phyloP scores from a whole-genome alignment of 2,329 filamentous ascomycete species.

The Botryotinia convoluta region DNA sequence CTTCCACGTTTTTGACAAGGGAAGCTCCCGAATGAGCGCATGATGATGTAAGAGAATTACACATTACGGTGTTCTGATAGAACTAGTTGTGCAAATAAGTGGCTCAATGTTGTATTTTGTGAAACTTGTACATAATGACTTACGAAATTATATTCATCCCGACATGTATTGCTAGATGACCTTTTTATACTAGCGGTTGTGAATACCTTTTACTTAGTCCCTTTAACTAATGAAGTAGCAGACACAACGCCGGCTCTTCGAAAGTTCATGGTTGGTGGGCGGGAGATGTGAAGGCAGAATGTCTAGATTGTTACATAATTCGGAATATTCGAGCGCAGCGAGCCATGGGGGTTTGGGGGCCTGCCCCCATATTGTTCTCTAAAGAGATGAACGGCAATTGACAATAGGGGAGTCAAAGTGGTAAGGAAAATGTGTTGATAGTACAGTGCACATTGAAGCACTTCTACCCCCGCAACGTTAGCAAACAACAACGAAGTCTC shows the following conservation, averaged over 20 bases:
- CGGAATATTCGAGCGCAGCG: not conserved
- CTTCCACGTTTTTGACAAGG: slow-evolving; percentile 4
- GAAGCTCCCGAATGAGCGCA: not conserved
- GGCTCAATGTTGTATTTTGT: not conserved
- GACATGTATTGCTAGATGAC: not conserved
- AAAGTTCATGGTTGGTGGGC: too few species aligned
- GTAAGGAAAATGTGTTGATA: not conserved
- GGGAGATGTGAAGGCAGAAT: not conserved
- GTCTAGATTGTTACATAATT: not conserved
- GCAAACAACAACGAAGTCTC: not conserved
- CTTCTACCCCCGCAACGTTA: not conserved
- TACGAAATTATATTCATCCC: not conserved
- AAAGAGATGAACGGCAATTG: rapidly evolving
- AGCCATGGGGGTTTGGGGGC: not conserved
- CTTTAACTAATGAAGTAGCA: not conserved
- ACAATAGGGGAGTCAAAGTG: too few species aligned
- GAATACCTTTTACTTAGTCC: not conserved
- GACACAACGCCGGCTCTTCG: not conserved
- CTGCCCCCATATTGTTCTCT: not conserved
- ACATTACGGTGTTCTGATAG: not conserved
- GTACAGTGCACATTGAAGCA: not conserved
- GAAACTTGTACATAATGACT: not conserved
- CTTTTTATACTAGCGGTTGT: not conserved
- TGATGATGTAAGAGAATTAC: slow-evolving; percentile 5
- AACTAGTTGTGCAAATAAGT: not conserved